Conservation (phyloP, 164 flowering plant species). For the Tetracentron sinense region DNA sequence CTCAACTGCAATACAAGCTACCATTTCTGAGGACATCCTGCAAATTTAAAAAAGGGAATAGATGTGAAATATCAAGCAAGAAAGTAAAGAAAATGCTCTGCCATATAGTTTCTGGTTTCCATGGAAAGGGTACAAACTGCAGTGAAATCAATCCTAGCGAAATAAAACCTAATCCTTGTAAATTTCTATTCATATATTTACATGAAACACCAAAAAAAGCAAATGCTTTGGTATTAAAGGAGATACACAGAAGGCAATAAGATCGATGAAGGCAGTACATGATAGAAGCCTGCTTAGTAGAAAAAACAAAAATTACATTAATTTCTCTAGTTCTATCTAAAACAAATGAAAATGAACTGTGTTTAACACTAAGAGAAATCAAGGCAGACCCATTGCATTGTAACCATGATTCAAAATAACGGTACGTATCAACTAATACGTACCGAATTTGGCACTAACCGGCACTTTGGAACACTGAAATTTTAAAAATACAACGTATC, state of each 20-base stretch:
- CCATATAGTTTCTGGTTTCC: not conserved
- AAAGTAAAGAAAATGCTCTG: not conserved
- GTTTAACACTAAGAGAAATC: too few species aligned
- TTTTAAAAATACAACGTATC: too few species aligned
- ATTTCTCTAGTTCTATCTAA: not conserved
- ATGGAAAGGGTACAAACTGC: not conserved
- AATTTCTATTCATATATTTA: too few species aligned
- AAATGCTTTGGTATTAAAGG: not conserved
- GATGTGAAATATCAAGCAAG: not conserved
- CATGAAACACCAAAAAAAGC: not conserved
- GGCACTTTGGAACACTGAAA: too few species aligned
- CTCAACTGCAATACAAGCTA: constrained; percentile 87
- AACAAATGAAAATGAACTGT: too few species aligned
- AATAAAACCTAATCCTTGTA: not conserved
- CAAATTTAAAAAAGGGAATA: constrained; percentile 4
- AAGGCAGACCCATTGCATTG: too few species aligned
- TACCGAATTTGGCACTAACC: too few species aligned
- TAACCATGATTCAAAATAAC: too few species aligned
- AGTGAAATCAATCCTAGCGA: not conserved
- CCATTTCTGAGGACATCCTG: constrained; percentile 89
- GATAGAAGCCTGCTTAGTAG: not conserved
- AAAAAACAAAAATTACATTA: too few species aligned
- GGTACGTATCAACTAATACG: too few species aligned
- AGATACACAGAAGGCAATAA: not conserved
- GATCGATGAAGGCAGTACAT: not conserved